Evolutionary conservation across 345 rosid species (phyloP).

Genomic region (Mallotus nudiflorus): DNA sequence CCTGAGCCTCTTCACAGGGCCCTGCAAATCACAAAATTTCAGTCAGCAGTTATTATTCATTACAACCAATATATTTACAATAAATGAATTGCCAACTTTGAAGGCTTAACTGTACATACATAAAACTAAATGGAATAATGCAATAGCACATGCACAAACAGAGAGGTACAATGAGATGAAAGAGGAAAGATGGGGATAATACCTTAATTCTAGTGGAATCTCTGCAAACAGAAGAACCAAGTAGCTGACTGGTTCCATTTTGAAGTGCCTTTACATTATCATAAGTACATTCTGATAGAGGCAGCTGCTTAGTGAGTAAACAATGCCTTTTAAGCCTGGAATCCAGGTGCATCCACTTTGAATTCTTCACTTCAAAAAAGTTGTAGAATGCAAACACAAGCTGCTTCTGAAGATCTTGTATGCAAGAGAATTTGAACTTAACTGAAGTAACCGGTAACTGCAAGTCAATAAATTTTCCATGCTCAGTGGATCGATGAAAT

Average conservation of each 20-base stretch:
- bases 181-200: too few relatives aligned
- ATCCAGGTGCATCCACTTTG: constrained; percentile 65
- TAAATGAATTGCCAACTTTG: not conserved
- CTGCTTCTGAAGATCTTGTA: constrained; percentile 52
- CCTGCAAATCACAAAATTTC: constrained; percentile 41
- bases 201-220: constrained; percentile 38
- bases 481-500: constrained; percentile 49
- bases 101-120: not conserved
- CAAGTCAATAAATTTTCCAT: constrained; percentile 42
- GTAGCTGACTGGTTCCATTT: constrained; percentile 38
- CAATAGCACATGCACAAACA: not conserved
- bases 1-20: constrained; percentile 41
- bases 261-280: constrained; percentile 60
- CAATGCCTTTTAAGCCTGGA: constrained; percentile 52
- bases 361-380: constrained; percentile 53
- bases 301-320: constrained; percentile 51
- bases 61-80: not conserved
- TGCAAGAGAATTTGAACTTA: constrained; percentile 61
- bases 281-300: constrained; percentile 64
- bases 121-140: not conserved
- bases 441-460: constrained; percentile 72
- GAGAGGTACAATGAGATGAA: too few relatives aligned
- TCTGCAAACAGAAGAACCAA: constrained; percentile 26
- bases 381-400: constrained; percentile 62
- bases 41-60: constrained; percentile 7